Evolutionary conservation across 2,329 filamentous ascomycete genomes (phyloP), one percentile per base, ranked within the genome.

Genomic region (Scytalidium lignicola): DNA sequence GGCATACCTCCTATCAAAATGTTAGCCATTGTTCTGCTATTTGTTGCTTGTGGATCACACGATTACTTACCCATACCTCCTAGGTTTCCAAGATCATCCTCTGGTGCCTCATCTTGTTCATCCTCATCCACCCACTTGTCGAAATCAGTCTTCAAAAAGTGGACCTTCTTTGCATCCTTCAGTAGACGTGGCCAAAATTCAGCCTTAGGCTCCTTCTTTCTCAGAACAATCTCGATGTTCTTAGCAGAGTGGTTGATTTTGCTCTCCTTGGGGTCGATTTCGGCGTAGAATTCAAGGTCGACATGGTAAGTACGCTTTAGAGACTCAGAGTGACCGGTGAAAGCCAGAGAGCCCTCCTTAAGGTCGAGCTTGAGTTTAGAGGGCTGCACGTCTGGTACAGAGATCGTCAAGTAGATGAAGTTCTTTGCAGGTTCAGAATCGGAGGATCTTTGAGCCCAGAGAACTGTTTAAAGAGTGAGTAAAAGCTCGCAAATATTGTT

Each of bases 141-240:
- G 63, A 99, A 99, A 75, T 99, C 87, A 57, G 93, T 97, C 85
- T 96, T 96, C 65, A 99, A 74, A 82, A 90, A 99, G 75, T 97
- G 93, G 48, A 88, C 74, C 78, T 90, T 96, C 79, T 89, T 86
- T 59, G 76, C 71, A 53, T 92, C 88, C 84, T 96, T 96, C 68
- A 96, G 79, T 64, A 99, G 80, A 57, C 93, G 84, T 55, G 91
- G 91, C 93, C 93, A 99, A 82, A 86, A 97, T 72, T 93, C 90
- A 65, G 90, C 83, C 73, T 90, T 88, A 58, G 93, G 79, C 66
- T 95, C 90, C 85, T 96, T 96, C 88, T 99, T 99, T 73, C 89
- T 83, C 70, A 99, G 80, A 68, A 95, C 88, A 62, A 97, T 72
- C 76, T 95, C 87, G 60, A 96, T 78, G 65, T 90, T 90, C 72